phyloP scores from a whole-genome alignment of 1,284 basidiomycete genomes.

The Papiliotrema flavescens region DNA sequence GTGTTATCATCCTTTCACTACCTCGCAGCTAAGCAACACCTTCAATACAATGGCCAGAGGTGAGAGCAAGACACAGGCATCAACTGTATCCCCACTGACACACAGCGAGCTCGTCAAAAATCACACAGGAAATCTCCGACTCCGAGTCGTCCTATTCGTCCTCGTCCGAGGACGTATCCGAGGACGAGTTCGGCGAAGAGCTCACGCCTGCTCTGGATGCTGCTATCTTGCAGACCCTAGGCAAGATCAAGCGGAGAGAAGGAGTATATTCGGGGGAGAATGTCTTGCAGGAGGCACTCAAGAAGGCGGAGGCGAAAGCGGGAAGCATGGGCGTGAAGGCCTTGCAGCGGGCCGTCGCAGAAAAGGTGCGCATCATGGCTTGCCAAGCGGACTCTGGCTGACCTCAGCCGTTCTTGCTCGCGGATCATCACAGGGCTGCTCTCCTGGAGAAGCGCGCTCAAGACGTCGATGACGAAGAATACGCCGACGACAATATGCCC shows the following conservation, averaged over 20 bases:
- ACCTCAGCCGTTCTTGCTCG: slow-evolving; percentile 48
- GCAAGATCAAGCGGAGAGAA: slow-evolving; percentile 78
- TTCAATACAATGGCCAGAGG: too few species aligned
- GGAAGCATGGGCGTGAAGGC: slow-evolving; percentile 27
- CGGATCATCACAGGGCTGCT: slow-evolving; percentile 51
- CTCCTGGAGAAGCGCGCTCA: slow-evolving; percentile 33
- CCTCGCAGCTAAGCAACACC: too few species aligned
- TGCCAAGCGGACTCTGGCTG: not conserved
- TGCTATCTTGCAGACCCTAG: slow-evolving; percentile 87
- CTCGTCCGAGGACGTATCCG: slow-evolving; percentile 61
- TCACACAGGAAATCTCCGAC: too few species aligned
- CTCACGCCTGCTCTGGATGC: slow-evolving; percentile 92
- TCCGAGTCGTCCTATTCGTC: slow-evolving; percentile 28
- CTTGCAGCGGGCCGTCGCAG: slow-evolving; percentile 9
- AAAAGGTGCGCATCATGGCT: slow-evolving; percentile 22
- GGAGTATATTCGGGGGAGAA: slow-evolving; percentile 64
- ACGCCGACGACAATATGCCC: slow-evolving; percentile 36
- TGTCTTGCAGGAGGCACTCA: slow-evolving; percentile 68
- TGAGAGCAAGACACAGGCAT: too few species aligned
- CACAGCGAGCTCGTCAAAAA: too few species aligned
- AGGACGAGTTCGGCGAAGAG: slow-evolving; percentile 94
- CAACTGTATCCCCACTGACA: too few species aligned
- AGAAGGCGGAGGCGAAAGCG: slow-evolving; percentile 35
- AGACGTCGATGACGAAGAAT: slow-evolving; percentile 18
- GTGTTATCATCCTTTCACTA: too few species aligned